These are phyloP conservation scores for Rosa multiflora DNA, from an alignment of 306 rosid species.

Conservation along the genomic window DNA sequence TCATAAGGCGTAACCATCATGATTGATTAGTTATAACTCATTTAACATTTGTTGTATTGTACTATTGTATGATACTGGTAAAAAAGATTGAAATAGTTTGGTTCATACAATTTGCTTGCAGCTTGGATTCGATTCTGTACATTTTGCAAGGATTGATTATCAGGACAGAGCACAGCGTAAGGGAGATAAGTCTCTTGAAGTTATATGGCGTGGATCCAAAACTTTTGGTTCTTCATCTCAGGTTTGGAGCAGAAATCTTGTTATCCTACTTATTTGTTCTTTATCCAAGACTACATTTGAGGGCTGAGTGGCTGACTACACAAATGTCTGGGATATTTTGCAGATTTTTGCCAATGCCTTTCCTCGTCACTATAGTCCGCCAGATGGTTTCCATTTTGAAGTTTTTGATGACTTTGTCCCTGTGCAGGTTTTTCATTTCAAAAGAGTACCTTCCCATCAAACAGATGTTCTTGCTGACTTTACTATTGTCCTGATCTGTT, in stretches of 20 bases:
- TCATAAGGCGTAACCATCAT: too few relatives aligned
- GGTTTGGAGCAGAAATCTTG: conserved; percentile 39
- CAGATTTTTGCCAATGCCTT: conserved; percentile 87
- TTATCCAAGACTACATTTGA: neutral
- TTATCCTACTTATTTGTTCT: neutral
- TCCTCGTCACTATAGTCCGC: conserved; percentile 74
- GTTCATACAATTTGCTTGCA: conserved; percentile 32
- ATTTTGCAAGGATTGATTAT: conserved; percentile 90
- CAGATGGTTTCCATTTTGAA: conserved; percentile 69
- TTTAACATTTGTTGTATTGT: too few relatives aligned
- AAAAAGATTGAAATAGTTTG: neutral
- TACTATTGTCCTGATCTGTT: conserved; percentile 14
- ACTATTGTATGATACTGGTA: neutral
- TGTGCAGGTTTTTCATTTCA: conserved; percentile 56
- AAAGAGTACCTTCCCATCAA: neutral
- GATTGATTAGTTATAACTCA: too few relatives aligned
- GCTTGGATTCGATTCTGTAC: conserved; percentile 93
- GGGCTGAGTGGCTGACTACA: conserved; percentile 6
- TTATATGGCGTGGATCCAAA: conserved; percentile 86
- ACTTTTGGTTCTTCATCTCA: conserved; percentile 83
- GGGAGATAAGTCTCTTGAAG: conserved; percentile 77
- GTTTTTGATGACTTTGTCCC: conserved; percentile 40
- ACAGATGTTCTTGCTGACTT: neutral
- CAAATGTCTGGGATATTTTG: conserved; percentile 10
- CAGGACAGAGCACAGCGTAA: conserved; percentile 78